phyloP scores from a whole-genome alignment of 345 rosid genomes.

The Brassica carinata region DNA sequence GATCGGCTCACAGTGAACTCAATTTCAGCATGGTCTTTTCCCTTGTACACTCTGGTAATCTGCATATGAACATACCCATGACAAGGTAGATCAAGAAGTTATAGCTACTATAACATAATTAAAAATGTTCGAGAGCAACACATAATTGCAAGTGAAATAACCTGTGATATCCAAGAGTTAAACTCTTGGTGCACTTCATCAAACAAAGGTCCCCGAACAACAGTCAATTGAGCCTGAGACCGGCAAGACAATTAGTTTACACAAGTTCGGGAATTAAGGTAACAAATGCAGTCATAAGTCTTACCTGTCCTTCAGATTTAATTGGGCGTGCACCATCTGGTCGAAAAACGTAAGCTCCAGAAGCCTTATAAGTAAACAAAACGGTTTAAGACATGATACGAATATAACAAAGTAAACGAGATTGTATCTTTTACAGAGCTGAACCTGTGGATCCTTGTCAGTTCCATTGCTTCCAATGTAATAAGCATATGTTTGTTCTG shows the following conservation, averaged over 20 bases:
- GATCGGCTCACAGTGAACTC: slow-evolving; percentile 81
- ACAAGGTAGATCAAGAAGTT: slow-evolving; percentile 22
- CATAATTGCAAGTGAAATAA: slow-evolving; percentile 32
- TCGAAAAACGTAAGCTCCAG: slow-evolving; percentile 95
- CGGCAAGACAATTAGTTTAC: slow-evolving; percentile 31
- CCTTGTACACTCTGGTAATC: slow-evolving; percentile 87
- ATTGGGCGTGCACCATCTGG: slow-evolving; percentile 62
- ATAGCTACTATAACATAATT: background rate
- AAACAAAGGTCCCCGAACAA: slow-evolving; percentile 73
- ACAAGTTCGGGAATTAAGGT: slow-evolving; percentile 16
- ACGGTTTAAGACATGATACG: background rate
- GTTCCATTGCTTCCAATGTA: slow-evolving; percentile 89
- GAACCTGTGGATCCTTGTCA: slow-evolving; percentile 88
- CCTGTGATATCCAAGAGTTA: slow-evolving; percentile 92
- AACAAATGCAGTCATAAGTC: slow-evolving; percentile 19
- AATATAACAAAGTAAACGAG: background rate
- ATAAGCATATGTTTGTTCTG: slow-evolving; percentile 74
- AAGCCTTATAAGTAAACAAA: slow-evolving; percentile 57
- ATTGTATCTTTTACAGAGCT: slow-evolving; percentile 25
- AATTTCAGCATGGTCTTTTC: slow-evolving; percentile 82
- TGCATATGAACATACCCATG: slow-evolving; percentile 34
- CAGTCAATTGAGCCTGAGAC: slow-evolving; percentile 57
- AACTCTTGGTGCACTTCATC: slow-evolving; percentile 84
- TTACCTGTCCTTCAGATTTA: slow-evolving; percentile 59
- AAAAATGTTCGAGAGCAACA: slow-evolving; percentile 7